Evolutionary conservation across 78 protist genomes (phyloP), one percentile per base, ranked within the genome.

Genomic region (Cyanophora paradoxa): DNA sequence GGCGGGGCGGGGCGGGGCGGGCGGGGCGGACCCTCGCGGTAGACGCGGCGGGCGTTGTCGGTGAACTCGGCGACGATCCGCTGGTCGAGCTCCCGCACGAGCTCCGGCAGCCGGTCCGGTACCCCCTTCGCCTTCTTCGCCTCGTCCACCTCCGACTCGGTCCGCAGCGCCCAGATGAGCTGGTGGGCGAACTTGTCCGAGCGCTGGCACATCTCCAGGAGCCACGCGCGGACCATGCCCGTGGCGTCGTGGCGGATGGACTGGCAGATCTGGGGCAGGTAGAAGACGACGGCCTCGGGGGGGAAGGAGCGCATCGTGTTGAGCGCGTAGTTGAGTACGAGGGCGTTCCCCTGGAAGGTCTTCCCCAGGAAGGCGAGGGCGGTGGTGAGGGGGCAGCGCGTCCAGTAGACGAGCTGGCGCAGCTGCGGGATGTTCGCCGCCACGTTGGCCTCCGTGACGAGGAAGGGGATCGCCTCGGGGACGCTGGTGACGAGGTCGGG

Each of bases 191-290:
- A 16, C 8, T 82, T 28, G 39, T 74, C 87, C 11, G 76, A 73
- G 7, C 65, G 62, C 63, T 73, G 61, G 8, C 76, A 17, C 0
- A 81, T 83, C 17, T 57, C 31, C 20, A 84, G 88, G 10, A 82
- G 70, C 57, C 57, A 79, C 8, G 77, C 74, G 36, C 20, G n/a
- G n/a, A 71, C 19, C 8, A 1, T 4, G 17, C 88, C 88, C 0
- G 68, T 57, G 22, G 34, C 20, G 33, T 81, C 88, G 37, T 62
- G 77, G 19, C 93, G 48, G 31, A 88, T 59, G 6, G 83, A 72
- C 74, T 92, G 96, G 22, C 87, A 83, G 17, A 92, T 22, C 66
- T 92, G 96, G 19, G 96, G 94, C 22, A 88, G 72, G 75, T 78
- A 92, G 50, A 89, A 92, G 79, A 92, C 62, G 37, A 92, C 84